Conservation (phyloP, 768 basidiomycete species). For the Dioszegia crocea region DNA sequence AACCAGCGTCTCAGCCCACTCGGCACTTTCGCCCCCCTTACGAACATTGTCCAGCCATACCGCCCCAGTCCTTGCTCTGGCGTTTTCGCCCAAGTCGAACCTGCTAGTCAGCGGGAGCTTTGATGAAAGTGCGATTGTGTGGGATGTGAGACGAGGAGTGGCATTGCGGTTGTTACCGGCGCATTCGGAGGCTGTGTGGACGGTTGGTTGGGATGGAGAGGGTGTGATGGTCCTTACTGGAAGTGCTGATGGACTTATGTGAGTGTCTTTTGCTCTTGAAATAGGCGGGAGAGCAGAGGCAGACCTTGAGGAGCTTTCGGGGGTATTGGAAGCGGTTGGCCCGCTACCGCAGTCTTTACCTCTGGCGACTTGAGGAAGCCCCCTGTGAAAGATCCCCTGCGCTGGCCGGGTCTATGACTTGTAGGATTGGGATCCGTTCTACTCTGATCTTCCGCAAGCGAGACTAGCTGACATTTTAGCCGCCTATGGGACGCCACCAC, state of each 20-base stretch:
- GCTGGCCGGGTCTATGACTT: too few relatives aligned
- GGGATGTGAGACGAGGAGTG: slow-evolving; percentile 87
- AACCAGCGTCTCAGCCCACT: not conserved
- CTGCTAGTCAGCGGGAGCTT: slow-evolving; percentile 88
- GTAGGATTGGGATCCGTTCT: too few relatives aligned
- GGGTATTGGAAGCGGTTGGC: too few relatives aligned
- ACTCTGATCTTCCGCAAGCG: too few relatives aligned
- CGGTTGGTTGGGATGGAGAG: slow-evolving; percentile 88
- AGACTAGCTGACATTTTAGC: slow-evolving; percentile 53
- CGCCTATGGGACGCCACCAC: slow-evolving; percentile 97
- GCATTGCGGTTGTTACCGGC: slow-evolving; percentile 85
- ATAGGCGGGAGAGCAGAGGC: too few relatives aligned
- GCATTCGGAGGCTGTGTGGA: slow-evolving; percentile 94
- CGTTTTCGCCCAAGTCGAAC: slow-evolving; percentile 85
- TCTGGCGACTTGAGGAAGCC: too few relatives aligned
- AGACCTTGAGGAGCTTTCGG: too few relatives aligned
- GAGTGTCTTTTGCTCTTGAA: slow-evolving; percentile 40
- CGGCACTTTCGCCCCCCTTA: slow-evolving; percentile 46
- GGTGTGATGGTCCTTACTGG: slow-evolving; percentile 91
- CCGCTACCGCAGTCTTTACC: too few relatives aligned
- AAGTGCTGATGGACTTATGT: slow-evolving; percentile 97
- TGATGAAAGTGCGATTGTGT: slow-evolving; percentile 93
- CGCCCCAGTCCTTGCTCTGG: slow-evolving; percentile 88
- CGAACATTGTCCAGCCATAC: slow-evolving; percentile 79
- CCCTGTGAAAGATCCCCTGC: too few relatives aligned